Percentiles rank a stretch among this genome's conserved stretches.
Conservation (phyloP, 768 basidiomycete genomes). For the Suillus paluster region DNA sequence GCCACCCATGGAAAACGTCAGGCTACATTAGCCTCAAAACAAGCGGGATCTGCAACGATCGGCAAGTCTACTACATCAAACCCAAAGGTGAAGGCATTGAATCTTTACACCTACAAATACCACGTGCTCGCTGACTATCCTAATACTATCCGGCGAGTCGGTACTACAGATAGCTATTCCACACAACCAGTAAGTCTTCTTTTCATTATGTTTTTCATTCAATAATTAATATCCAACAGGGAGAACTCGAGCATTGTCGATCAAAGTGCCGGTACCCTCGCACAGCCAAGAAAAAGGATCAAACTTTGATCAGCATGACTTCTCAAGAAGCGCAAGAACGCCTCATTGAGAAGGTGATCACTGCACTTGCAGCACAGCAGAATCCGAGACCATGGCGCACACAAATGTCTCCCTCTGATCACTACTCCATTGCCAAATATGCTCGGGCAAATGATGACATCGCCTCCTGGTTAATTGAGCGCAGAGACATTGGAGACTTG, state of each 20-base stretch:
- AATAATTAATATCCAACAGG: slow-evolving; percentile 24
- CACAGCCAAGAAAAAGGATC: slow-evolving; percentile 39
- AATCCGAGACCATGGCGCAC: neutral
- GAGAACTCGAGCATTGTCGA: slow-evolving; percentile 40
- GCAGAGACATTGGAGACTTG: slow-evolving; percentile 1
- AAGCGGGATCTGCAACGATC: neutral
- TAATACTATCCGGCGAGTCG: slow-evolving; percentile 18
- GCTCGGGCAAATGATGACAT: slow-evolving; percentile 12
- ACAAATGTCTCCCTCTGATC: slow-evolving; percentile 1
- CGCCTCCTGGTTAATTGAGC: slow-evolving; percentile 12
- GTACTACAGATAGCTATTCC: slow-evolving; percentile 42
- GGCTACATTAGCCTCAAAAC: slow-evolving; percentile 5
- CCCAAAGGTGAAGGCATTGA: slow-evolving; percentile 14
- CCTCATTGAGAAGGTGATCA: slow-evolving; percentile 20
- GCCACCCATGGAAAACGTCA: slow-evolving; percentile 23
- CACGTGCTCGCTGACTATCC: slow-evolving; percentile 22
- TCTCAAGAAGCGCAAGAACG: slow-evolving; percentile 19
- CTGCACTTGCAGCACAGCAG: neutral
- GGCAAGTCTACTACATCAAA: neutral
- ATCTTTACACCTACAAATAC: slow-evolving; percentile 19
- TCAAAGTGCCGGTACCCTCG: slow-evolving; percentile 40
- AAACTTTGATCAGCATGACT: slow-evolving; percentile 23
- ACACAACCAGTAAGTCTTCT: slow-evolving; percentile 35
- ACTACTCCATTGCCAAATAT: slow-evolving; percentile 25
- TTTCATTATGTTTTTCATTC: neutral